phyloP scores from a whole-genome alignment of 257 asterid genomes.

The Verbascum thapsus region DNA sequence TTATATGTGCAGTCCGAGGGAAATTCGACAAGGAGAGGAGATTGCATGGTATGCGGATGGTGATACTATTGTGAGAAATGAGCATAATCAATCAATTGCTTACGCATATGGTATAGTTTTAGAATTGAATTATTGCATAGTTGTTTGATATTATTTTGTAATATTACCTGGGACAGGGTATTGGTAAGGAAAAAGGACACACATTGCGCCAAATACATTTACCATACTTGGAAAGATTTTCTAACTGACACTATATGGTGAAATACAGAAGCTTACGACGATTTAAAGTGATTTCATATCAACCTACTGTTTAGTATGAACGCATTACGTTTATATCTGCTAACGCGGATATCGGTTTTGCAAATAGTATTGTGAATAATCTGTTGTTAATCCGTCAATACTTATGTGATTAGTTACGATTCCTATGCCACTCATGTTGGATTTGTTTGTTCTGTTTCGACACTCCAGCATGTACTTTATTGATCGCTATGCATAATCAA shows the following conservation, averaged over 20 bases:
- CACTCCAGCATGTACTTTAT: conserved; percentile 10
- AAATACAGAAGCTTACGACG: conserved; percentile 15
- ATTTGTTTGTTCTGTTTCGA: conserved; percentile 11
- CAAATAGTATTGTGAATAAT: not conserved
- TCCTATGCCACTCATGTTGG: conserved; percentile 18
- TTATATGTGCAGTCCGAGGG: conserved; percentile 71
- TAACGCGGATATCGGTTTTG: too few species aligned
- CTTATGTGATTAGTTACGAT: conserved; percentile 21
- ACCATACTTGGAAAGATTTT: not conserved
- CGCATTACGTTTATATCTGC: not conserved
- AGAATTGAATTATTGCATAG: conserved; percentile 16
- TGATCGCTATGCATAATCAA: conserved; percentile 6
- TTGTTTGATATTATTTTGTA: conserved; percentile 25
- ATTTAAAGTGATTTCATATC: conserved; percentile 13
- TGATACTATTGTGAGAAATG: conserved; percentile 92
- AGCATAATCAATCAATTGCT: conserved; percentile 86
- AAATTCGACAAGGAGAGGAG: conserved; percentile 97
- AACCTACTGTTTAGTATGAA: not conserved
- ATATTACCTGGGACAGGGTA: conserved; percentile 6
- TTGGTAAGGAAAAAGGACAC: not conserved
- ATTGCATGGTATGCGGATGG: conserved; percentile 99
- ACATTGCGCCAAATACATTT: not conserved
- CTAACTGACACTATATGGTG: conserved; percentile 13
- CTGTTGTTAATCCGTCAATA: not conserved
- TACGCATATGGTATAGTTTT: conserved; percentile 82